Base-by-base conservation (phyloP, 306 rosid genomes). In the Trifolium subterraneum region DNA sequence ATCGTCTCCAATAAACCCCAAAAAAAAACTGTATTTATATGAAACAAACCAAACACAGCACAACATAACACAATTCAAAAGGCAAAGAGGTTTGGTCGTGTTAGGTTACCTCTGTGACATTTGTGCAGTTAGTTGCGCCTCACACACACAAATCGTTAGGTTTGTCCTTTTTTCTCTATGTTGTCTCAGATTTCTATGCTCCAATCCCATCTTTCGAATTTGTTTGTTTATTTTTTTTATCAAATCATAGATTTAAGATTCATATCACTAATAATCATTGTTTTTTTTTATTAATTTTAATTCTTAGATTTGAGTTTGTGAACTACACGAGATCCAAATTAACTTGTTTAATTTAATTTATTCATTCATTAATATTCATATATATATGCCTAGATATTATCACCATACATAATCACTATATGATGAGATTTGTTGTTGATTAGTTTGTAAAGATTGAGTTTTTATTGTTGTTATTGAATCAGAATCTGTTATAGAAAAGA, bases 91-190 rank as follows among this genome's bases (percentile, higher is more conserved):
- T 7, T 36, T 42, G 59, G 67, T 66, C 2, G 1, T 33, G 54
- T 77, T 69, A 68, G 70, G 75, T 77, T 77, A 20, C 14, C 3
- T 1, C 8, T 44, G 80, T 45, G 70, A 68, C 80, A 77, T 77
- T 77, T 77, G 75, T 68, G 19, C 1, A 59, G 81, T 68, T 69
- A 35, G 70, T 59, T 68, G 75, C 70, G 63, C 62, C 44, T 44
- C 50, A 1, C 50, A 45, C 51, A 47, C 13, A 69, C 9, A 38
- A 14, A 5, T 8, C 16, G 33, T 35, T 29, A 54, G 48, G 55
- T 55, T 18, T 69, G 42, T 48, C 44, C 22, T 41, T 44, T 39
- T 33, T 8, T 36, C n/a, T 7, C 39, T 8, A 12, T 42, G 1
- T 44, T 4, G n/a, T 44, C 50, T 44, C n/a, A 12, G 50, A 44